A percentile compares a stretch with the other conserved stretches of the same genome.
Conservation (phyloP, 768 basidiomycete genomes). For the Sarcodon aspratus region DNA sequence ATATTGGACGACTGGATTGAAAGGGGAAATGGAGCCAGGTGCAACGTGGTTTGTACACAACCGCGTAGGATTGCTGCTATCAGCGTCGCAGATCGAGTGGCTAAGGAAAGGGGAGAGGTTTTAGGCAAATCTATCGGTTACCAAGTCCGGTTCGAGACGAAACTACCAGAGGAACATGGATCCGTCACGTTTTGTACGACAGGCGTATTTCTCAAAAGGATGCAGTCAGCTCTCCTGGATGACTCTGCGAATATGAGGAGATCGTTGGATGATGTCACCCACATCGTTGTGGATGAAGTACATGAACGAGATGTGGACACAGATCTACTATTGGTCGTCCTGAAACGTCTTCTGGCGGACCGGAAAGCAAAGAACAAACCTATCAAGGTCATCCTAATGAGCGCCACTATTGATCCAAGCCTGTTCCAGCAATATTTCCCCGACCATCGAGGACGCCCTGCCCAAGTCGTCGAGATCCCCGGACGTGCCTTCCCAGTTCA, state of each 20-base stretch:
- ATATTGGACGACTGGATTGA: constrained; percentile 79
- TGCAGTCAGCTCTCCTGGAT: constrained; percentile 62
- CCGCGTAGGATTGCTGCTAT: constrained; percentile 87
- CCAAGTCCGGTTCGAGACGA: constrained; percentile 84
- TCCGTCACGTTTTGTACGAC: constrained; percentile 90
- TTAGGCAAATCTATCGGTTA: constrained; percentile 76
- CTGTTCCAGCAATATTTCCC: constrained; percentile 86
- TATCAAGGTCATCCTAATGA: constrained; percentile 88
- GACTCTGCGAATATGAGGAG: constrained; percentile 12
- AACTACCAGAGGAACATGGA: constrained; percentile 68
- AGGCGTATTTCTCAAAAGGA: constrained; percentile 77
- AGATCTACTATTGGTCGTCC: constrained; percentile 78
- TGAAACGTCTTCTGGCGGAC: constrained; percentile 73
- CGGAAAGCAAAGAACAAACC: constrained; percentile 59
- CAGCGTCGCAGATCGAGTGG: constrained; percentile 83
- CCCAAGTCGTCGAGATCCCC: constrained; percentile 72
- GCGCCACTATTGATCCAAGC: constrained; percentile 86
- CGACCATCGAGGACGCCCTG: constrained; percentile 44
- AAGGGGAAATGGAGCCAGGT: constrained; percentile 66
- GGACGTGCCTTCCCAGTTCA: constrained; percentile 86
- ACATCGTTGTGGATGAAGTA: constrained; percentile 91
- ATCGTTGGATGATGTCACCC: constrained; percentile 67
- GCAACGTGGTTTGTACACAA: constrained; percentile 90
- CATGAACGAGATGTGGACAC: constrained; percentile 95
- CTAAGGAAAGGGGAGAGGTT: constrained; percentile 73